A percentile compares a stretch with the other conserved stretches of the same genome.
Evolutionary conservation across 2,329 filamentous ascomycete genomes (phyloP).

Genomic region (Xylariomycetidae sp.): DNA sequence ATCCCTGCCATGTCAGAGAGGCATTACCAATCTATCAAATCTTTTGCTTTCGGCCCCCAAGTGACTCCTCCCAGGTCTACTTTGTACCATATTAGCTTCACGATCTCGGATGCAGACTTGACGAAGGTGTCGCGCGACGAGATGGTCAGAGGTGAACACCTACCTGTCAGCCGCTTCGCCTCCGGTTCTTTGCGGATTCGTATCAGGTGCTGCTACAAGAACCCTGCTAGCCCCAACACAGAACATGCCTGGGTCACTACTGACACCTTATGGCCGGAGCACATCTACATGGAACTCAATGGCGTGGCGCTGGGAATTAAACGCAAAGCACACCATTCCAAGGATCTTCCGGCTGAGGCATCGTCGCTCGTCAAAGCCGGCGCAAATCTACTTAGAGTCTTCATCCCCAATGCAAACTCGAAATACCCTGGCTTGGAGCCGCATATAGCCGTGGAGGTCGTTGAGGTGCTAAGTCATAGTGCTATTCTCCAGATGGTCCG

Average conservation of each 20-base stretch:
- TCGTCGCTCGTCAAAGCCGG: slow-evolving; percentile 56
- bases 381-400: slow-evolving; percentile 58
- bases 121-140: slow-evolving; percentile 30
- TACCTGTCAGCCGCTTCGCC: slow-evolving; percentile 35
- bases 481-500: slow-evolving; percentile 37
- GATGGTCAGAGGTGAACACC: slow-evolving; percentile 16
- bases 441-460: slow-evolving; percentile 64
- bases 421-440: slow-evolving; percentile 35
- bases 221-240: slow-evolving; percentile 22
- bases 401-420: slow-evolving; percentile 21
- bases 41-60: slow-evolving; percentile 45
- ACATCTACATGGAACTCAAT: slow-evolving; percentile 68
- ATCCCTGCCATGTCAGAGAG: slow-evolving; percentile 21
- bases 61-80: slow-evolving; percentile 29
- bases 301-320: slow-evolving; percentile 50
- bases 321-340: slow-evolving; percentile 67
- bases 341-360: slow-evolving; percentile 72
- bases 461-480: slow-evolving; percentile 51
- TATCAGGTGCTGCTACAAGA: slow-evolving; percentile 56
- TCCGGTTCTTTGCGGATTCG: slow-evolving; percentile 60
- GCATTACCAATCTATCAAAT: slow-evolving; percentile 55
- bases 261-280: slow-evolving; percentile 67
- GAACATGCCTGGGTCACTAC: slow-evolving; percentile 57
- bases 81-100: slow-evolving; percentile 43
- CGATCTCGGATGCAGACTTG: slow-evolving; percentile 33